Conservation (phyloP, 1,139 yeast genomes). For the Taphrina deformans region DNA sequence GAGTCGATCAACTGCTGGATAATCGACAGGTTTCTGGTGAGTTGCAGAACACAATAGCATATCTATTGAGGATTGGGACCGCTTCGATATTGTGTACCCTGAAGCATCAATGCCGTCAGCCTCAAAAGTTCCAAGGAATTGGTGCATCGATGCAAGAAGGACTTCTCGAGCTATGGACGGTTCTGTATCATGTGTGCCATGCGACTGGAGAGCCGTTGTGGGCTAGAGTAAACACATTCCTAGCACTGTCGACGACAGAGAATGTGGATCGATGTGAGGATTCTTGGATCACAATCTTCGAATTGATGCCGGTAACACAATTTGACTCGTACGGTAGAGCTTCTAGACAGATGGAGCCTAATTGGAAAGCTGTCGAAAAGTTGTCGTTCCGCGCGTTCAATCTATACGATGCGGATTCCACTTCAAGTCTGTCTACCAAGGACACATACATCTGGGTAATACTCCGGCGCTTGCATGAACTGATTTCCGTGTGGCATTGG, state of each 20-base stretch:
- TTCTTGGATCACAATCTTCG: constrained; percentile 9
- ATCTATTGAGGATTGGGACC: background rate
- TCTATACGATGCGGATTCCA: background rate
- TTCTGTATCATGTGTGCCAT: constrained; percentile 5
- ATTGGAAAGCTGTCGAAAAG: constrained; percentile 11
- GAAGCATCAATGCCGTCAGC: background rate
- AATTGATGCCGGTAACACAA: background rate
- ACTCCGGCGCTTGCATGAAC: constrained; percentile 11
- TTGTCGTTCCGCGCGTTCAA: background rate
- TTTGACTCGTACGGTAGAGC: background rate
- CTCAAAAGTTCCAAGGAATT: background rate
- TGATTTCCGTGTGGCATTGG: constrained; percentile 14
- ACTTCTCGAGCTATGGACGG: constrained; percentile 7
- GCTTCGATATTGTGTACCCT: background rate
- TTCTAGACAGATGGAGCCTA: background rate
- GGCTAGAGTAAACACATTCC: background rate
- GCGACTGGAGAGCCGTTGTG: background rate
- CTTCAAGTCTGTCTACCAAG: background rate
- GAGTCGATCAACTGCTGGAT: background rate
- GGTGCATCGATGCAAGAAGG: background rate
- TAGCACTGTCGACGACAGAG: background rate
- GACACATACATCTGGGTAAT: constrained; percentile 4
- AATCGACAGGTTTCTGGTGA: background rate
- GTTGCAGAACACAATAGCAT: background rate
- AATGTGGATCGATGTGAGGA: background rate